Conservation (phyloP, 331 rosid genomes). For the Malus hybrid region DNA sequence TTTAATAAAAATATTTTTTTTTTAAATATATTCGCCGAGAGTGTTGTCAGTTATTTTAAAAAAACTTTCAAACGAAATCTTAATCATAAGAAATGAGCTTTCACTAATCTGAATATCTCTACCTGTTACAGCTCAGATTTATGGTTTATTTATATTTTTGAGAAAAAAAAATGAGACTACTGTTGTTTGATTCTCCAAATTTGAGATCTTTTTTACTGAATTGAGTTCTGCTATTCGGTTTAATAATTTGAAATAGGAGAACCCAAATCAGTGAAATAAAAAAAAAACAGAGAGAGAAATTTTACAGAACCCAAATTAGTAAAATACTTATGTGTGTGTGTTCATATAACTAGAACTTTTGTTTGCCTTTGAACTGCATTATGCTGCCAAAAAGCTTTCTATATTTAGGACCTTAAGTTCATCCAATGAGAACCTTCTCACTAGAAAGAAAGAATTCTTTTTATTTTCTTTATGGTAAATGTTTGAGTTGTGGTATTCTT, state of each 20-base stretch:
- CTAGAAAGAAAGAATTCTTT: neutral
- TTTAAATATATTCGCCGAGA: rapidly evolving
- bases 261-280: neutral
- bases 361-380: neutral
- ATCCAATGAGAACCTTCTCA: no score
- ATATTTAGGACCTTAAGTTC: no score
- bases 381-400: no score
- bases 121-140: neutral
- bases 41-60: no score
- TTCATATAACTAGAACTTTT: neutral
- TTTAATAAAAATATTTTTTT: no score
- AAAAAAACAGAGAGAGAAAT: neutral
- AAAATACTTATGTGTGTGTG: neutral
- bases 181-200: neutral
- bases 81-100: neutral
- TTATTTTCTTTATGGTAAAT: neutral
- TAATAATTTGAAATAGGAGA: neutral
- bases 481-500: neutral
- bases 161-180: neutral
- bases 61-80: no score
- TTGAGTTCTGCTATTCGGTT: neutral
- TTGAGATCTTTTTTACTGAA: neutral
- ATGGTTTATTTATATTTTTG: neutral
- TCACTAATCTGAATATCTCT: neutral
- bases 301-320: neutral